Percentiles rank a stretch among this genome's conserved stretches.
phyloP scores from a whole-genome alignment of 331 rosid species.

The Malus hybrid region DNA sequence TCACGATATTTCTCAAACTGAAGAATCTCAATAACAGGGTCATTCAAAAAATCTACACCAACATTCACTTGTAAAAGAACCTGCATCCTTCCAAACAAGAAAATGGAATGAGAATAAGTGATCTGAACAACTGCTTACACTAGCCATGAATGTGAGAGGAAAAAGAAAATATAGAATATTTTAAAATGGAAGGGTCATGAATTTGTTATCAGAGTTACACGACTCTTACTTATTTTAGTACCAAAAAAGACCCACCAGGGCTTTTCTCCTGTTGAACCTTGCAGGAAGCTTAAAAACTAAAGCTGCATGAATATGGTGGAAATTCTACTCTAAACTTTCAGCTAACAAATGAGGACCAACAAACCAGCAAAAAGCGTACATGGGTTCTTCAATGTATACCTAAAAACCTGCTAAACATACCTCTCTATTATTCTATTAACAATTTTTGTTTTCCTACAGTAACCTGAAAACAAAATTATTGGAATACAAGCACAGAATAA shows the following conservation, averaged over 20 bases:
- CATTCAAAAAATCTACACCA: slow-evolving; percentile 55
- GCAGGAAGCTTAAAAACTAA: background rate
- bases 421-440: background rate
- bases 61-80: slow-evolving; percentile 87
- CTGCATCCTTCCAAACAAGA: slow-evolving; percentile 88
- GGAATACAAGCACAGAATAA: background rate
- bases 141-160: background rate
- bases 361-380: background rate
- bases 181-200: background rate
- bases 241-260: background rate
- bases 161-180: slow-evolving; percentile 4
- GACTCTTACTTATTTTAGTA: background rate
- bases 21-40: slow-evolving; percentile 89
- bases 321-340: background rate
- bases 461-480: background rate
- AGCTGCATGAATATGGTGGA: background rate
- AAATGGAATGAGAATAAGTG: slow-evolving; percentile 46
- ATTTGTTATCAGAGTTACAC: background rate
- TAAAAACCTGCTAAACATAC: background rate
- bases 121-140: slow-evolving; percentile 17
- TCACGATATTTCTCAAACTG: slow-evolving; percentile 74
- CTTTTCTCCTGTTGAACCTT: background rate
- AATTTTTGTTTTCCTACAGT: background rate
- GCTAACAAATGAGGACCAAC: background rate
- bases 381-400: background rate